phyloP scores from a whole-genome alignment of 129 eudicot species.

The Artemisia tridentata region DNA sequence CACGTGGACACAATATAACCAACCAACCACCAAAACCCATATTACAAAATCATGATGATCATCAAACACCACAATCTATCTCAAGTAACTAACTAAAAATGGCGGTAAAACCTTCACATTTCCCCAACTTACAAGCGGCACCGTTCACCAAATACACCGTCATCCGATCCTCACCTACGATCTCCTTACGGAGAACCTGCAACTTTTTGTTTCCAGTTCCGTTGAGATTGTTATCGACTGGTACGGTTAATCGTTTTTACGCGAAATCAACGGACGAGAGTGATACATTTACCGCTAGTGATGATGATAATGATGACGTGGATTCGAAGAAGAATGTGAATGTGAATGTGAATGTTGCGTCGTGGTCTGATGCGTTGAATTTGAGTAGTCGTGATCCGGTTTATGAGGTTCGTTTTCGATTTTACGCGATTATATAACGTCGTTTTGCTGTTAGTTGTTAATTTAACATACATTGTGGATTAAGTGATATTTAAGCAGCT shows the following conservation, averaged over 20 bases:
- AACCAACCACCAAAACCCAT: conserved; percentile 18
- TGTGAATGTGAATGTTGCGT: conserved; percentile 2
- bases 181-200: conserved; percentile 34
- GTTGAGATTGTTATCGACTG: conserved; percentile 16
- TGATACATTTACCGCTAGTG: conserved; percentile 32
- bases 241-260: conserved; percentile 32
- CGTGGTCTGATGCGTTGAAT: conserved; percentile 48
- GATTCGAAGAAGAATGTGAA: conserved; percentile 34
- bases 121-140: conserved; percentile 36
- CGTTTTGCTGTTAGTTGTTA: conserved; percentile 12
- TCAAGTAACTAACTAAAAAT: conserved; percentile 22
- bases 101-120: conserved; percentile 38
- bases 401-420: conserved; percentile 64
- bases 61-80: not conserved
- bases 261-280: conserved; percentile 52
- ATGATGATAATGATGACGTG: conserved; percentile 31
- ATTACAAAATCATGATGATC: conserved; percentile 28
- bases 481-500: not conserved
- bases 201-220: conserved; percentile 34
- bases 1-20: conserved; percentile 28
- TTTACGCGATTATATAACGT: not conserved
- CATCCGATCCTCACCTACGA: conserved; percentile 33
- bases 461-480: not conserved
- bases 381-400: conserved; percentile 86
- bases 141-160: conserved; percentile 30